Base-by-base conservation (phyloP, 192 early-diverging fungal genomes). In the Umbelopsis ramanniana region DNA sequence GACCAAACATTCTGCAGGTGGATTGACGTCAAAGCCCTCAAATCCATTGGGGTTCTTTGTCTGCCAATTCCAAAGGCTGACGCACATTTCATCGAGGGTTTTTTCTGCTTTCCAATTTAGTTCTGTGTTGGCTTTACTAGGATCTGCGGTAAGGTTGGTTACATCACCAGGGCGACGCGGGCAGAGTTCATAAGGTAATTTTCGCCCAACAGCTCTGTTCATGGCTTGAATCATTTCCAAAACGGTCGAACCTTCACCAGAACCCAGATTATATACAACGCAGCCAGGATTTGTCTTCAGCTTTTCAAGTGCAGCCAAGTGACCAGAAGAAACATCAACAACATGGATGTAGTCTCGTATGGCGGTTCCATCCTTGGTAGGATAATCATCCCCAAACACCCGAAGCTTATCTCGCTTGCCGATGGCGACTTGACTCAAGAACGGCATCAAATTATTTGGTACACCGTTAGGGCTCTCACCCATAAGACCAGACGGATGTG, bases 301-400 rank as follows among this genome's bases (percentile, higher is more conserved):
- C 55, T 95, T 91, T 67, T 92, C 86, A 29, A 98, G 76, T 2
- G 97, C 94, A 53, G 89, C 88, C 37, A 97, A 89, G 74, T 99
- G 97, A 15, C 93, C 97, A 45, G 84, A 75, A 5, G 96, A 92
- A 40, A 98, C 82, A 76, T 99, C 97, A 69, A 93, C 92, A 10
- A 99, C 95, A 79, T 99, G 96, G 67, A 99, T 92, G 79, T 99
- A 99, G 80, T 99, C 97, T 47, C 96, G 86, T 15, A 99, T 89
- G 69, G 89, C 93, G 7, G 96, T 97, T 33, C 97, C 96, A 77
- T 99, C 97, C 69, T 80, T 89, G 17, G 96, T 98, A 45, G 91
- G 84, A 83, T 97, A 98, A 76, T 99, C 95, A 72, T 90, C 81
- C 38, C 97, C 97, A 87, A 93, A 99, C 29, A 99, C 89, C 71